Percentiles rank a stretch among this genome's conserved stretches.
These are phyloP conservation scores for Ceratobasidium sp. DNA, from an alignment of 1,284 basidiomycete genomes.

Conservation along the genomic window DNA sequence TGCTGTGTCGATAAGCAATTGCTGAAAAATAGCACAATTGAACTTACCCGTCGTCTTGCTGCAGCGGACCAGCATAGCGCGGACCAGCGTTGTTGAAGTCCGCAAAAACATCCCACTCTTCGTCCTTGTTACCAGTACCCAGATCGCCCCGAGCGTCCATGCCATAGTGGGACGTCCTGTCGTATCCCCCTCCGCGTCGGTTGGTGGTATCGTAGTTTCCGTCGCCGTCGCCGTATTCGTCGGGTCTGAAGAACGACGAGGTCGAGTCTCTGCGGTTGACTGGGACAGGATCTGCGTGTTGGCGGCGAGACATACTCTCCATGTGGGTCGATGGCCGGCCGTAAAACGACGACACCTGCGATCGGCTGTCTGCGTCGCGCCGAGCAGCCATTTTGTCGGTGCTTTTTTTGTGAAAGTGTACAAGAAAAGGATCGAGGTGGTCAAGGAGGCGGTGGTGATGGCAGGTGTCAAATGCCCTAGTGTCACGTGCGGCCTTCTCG, in stretches of 20 bases:
- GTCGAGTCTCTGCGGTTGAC: slow-evolving; percentile 31
- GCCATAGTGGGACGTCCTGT: slow-evolving; percentile 27
- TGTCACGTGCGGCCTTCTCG: slow-evolving; percentile 21
- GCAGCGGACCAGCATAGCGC: slow-evolving; percentile 63
- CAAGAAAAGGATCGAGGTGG: background rate
- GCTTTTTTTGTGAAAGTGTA: background rate
- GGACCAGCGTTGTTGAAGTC: slow-evolving; percentile 92
- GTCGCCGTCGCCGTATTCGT: slow-evolving; percentile 20
- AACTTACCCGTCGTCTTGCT: slow-evolving; percentile 45
- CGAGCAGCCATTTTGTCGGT: slow-evolving; percentile 25
- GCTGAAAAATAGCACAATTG: background rate
- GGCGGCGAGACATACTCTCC: slow-evolving; percentile 10
- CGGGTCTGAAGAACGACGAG: slow-evolving; percentile 32
- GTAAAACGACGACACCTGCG: slow-evolving; percentile 29
- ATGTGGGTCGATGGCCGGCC: slow-evolving; percentile 30
- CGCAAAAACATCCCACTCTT: slow-evolving; percentile 81
- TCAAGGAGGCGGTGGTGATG: background rate
- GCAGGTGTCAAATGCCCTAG: slow-evolving; percentile 8
- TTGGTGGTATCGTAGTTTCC: slow-evolving; percentile 18
- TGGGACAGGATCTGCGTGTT: background rate
- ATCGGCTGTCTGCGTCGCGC: slow-evolving; percentile 4
- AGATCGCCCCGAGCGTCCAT: slow-evolving; percentile 37
- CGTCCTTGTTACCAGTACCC: slow-evolving; percentile 52
- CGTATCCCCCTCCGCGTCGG: slow-evolving; percentile 32
- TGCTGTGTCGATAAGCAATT: slow-evolving; percentile 26